These are phyloP conservation scores for Letharia lupina DNA, from an alignment of 495 filamentous ascomycete genomes.

Conservation along the genomic window DNA sequence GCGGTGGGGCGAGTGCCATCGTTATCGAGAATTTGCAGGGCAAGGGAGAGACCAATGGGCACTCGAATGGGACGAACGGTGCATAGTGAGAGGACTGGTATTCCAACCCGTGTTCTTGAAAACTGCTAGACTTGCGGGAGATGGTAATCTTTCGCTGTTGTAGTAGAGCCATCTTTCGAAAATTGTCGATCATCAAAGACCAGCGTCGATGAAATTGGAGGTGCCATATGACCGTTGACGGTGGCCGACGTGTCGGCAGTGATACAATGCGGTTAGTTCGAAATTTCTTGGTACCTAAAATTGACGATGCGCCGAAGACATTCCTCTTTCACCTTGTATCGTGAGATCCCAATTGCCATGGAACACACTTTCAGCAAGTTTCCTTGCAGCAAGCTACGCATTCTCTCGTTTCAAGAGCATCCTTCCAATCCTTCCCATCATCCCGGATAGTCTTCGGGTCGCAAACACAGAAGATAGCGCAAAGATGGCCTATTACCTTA, in stretches of 20 bases:
- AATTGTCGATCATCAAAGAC: not conserved
- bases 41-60: not conserved
- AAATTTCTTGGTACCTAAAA: not conserved
- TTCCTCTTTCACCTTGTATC: too few relatives aligned
- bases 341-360: too few relatives aligned
- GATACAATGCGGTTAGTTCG: not conserved
- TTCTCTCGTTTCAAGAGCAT: not conserved
- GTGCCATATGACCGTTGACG: not conserved
- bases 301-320: too few relatives aligned
- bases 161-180: not conserved
- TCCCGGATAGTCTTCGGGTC: too few relatives aligned
- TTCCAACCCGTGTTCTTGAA: not conserved
- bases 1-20: constrained; percentile 85
- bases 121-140: not conserved
- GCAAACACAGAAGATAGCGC: too few relatives aligned
- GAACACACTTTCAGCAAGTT: too few relatives aligned
- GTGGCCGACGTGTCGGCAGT: not conserved
- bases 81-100: not conserved
- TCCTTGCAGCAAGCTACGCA: not conserved
- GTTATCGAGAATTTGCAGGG: constrained; percentile 62
- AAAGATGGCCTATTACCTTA: too few relatives aligned
- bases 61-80: constrained; percentile 17
- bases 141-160: not conserved
- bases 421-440: not conserved
- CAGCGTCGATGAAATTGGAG: not conserved